Percentiles rank a stretch among this genome's conserved stretches.
Conservation (phyloP, 2,329 filamentous ascomycete genomes). For the Pseudogymnoascus sp. region DNA sequence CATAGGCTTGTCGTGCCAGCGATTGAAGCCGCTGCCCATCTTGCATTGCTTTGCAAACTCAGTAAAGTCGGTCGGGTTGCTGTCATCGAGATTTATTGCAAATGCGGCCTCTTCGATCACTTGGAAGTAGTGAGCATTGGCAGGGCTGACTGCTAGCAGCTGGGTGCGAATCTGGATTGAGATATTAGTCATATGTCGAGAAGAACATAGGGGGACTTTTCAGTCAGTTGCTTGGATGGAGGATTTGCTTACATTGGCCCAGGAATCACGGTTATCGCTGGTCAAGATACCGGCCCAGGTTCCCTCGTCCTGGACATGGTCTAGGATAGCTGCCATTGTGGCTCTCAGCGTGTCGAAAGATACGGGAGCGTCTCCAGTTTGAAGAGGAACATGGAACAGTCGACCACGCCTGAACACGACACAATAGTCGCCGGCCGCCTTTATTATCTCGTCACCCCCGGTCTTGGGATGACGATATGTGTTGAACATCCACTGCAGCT, state of each 20-base stretch:
- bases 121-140: constrained; percentile 19
- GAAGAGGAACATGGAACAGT: constrained; percentile 25
- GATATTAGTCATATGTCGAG: not conserved
- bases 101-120: constrained; percentile 23
- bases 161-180: constrained; percentile 12
- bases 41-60: constrained; percentile 17
- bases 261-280: constrained; percentile 12
- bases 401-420: constrained; percentile 24
- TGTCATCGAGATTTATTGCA: constrained; percentile 24
- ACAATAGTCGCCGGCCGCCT: constrained; percentile 23
- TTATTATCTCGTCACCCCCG: constrained; percentile 19
- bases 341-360: constrained; percentile 16
- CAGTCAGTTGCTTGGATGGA: not conserved
- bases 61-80: constrained; percentile 14
- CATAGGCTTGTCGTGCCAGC: constrained; percentile 25
- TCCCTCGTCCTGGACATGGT: constrained; percentile 9
- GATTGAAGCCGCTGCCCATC: constrained; percentile 23
- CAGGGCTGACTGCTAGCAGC: constrained; percentile 13
- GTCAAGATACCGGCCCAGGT: constrained; percentile 16
- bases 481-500: constrained; percentile 28
- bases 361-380: constrained; percentile 5
- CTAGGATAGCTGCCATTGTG: constrained; percentile 22
- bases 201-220: not conserved
- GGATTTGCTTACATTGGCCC: constrained; percentile 16
- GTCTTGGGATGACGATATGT: constrained; percentile 22